Conservation (phyloP, 164 flowering plant genomes). For the Stephania japonica region DNA sequence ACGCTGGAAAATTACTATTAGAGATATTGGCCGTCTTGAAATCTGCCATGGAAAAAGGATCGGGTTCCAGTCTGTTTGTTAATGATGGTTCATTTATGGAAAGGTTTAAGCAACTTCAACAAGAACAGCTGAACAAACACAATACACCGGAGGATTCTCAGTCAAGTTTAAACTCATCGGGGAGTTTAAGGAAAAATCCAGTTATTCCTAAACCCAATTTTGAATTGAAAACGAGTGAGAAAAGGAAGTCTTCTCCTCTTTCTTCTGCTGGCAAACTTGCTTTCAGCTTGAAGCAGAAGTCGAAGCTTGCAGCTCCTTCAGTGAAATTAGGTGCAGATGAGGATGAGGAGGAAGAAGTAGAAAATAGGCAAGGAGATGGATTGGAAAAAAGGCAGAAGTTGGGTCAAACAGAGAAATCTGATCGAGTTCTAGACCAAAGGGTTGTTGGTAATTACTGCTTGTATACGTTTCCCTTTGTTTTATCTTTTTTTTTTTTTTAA, state of each 20-base stretch:
- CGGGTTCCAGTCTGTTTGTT: constrained; percentile 55
- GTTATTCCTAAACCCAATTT: constrained; percentile 23
- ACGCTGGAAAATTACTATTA: constrained; percentile 29
- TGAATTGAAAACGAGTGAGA: constrained; percentile 31
- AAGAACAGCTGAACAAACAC: constrained; percentile 42
- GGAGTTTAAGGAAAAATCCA: constrained; percentile 29
- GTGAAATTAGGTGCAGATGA: constrained; percentile 80
- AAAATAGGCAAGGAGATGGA: constrained; percentile 31
- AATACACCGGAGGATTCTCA: constrained; percentile 25
- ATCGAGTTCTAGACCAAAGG: constrained; percentile 32
- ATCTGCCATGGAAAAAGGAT: constrained; percentile 54
- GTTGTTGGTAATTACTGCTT: constrained; percentile 82
- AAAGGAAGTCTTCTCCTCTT: constrained; percentile 29
- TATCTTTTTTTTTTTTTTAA: neutral
- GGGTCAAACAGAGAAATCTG: constrained; percentile 33
- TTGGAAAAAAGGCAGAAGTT: constrained; percentile 62
- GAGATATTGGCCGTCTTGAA: constrained; percentile 17
- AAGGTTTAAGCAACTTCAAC: constrained; percentile 84
- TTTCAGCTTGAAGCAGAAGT: constrained; percentile 95
- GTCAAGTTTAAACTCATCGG: constrained; percentile 24
- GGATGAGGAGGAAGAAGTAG: constrained; percentile 59
- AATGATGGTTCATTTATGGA: constrained; percentile 98
- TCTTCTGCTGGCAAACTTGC: constrained; percentile 83
- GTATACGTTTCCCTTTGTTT: constrained; percentile 17
- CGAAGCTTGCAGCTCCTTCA: constrained; percentile 70